Conservation (phyloP, 768 basidiomycete genomes). For the Pulveroboletus sp. region DNA sequence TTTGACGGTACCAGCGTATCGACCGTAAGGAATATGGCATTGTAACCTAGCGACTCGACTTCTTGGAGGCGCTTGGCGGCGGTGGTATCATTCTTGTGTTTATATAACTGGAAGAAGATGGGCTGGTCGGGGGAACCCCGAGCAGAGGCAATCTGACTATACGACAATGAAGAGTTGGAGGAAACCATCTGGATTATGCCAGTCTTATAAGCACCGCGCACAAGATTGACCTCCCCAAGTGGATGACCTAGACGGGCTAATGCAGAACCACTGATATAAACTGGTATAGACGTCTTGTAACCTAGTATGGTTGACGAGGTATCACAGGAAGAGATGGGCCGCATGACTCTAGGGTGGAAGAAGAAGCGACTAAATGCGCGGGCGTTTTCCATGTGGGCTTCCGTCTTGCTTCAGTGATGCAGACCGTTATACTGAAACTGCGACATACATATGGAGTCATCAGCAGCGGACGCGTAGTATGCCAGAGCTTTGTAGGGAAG, state of each 20-base stretch:
- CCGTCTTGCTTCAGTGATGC: slow-evolving; percentile 9
- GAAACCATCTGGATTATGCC: slow-evolving; percentile 86
- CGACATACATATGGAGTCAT: slow-evolving; percentile 76
- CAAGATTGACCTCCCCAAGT: slow-evolving; percentile 81
- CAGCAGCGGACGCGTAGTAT: slow-evolving; percentile 83
- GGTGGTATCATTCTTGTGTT: slow-evolving; percentile 61
- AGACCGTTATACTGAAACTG: slow-evolving; percentile 5
- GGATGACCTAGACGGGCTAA: slow-evolving; percentile 87
- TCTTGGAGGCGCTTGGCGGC: slow-evolving; percentile 70
- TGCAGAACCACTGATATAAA: slow-evolving; percentile 82
- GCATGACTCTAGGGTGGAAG: slow-evolving; percentile 82
- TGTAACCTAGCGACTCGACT: slow-evolving; percentile 71
- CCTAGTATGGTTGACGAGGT: slow-evolving; percentile 74
- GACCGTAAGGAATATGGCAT: slow-evolving; percentile 88
- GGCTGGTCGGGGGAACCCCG: slow-evolving; percentile 51
- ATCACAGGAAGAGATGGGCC: slow-evolving; percentile 56
- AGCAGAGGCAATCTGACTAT: slow-evolving; percentile 55
- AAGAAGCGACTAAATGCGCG: slow-evolving; percentile 82
- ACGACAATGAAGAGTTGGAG: slow-evolving; percentile 69
- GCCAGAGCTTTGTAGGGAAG: slow-evolving; percentile 73
- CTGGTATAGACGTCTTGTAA: slow-evolving; percentile 64
- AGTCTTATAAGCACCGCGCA: slow-evolving; percentile 58
- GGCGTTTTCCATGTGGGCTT: slow-evolving; percentile 66
- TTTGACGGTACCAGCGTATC: slow-evolving; percentile 84
- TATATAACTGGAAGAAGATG: slow-evolving; percentile 85